Evolutionary conservation across 2,329 filamentous ascomycete species (phyloP).

Genomic region (Amylocarpus encephaloides): DNA sequence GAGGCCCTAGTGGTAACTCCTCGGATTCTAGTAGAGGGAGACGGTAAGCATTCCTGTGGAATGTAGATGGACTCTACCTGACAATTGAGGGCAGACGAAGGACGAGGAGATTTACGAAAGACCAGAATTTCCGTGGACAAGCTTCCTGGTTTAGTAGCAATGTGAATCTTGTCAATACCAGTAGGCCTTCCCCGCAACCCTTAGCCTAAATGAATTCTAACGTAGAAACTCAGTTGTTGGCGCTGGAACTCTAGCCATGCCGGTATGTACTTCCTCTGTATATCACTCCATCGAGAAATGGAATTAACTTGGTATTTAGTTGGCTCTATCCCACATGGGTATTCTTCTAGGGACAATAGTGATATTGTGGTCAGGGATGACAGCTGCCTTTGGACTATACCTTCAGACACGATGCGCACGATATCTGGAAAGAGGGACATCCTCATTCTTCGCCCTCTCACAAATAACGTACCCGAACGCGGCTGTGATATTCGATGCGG

Average conservation of each 20-base stretch:
- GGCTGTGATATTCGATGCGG: conserved; percentile 88
- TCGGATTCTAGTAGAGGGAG: conserved; percentile 25
- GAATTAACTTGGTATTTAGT: conserved; percentile 38
- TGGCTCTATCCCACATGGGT: conserved; percentile 91
- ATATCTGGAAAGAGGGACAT: conserved; percentile 81
- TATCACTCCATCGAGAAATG: no score
- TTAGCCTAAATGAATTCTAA: conserved; percentile 12
- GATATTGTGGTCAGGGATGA: conserved; percentile 85
- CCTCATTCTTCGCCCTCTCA: conserved; percentile 94
- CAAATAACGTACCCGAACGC: conserved; percentile 97
- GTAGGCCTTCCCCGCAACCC: conserved; percentile 42
- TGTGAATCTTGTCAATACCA: conserved; percentile 94
- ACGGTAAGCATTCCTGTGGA: conserved; percentile 14
- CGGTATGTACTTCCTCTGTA: conserved; percentile 37
- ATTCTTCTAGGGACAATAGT: conserved; percentile 77
- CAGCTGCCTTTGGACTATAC: conserved; percentile 88
- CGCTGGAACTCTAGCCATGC: conserved; percentile 76
- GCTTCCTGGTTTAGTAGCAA: conserved; percentile 87
- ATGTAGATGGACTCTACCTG: background rate
- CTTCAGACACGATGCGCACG: conserved; percentile 88
- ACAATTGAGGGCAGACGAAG: conserved; percentile 19
- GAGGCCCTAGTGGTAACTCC: conserved; percentile 16
- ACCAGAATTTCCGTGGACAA: conserved; percentile 61
- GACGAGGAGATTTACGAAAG: conserved; percentile 50
- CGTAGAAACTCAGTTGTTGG: conserved; percentile 65